Base-by-base conservation (phyloP, 495 filamentous ascomycete genomes). In the Melanomma pulvis-pyrius region DNA sequence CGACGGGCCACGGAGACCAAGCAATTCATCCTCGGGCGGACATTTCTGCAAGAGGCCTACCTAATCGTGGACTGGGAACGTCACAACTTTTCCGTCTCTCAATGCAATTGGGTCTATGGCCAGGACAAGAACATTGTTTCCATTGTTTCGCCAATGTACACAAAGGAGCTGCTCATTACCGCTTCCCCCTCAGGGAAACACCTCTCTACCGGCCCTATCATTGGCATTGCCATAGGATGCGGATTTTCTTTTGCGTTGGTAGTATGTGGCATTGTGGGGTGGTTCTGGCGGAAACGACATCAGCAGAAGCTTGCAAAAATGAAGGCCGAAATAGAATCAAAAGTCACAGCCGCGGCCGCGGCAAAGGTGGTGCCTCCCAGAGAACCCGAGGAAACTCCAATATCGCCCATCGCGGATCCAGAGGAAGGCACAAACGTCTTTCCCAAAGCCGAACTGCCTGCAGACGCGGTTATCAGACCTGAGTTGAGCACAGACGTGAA, bases 31-130 rank as follows among this genome's bases (percentile, higher is more conserved):
- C 75, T 87, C 1, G 84, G 84, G 4, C 74, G 84, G 26, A 78
- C 79, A 13, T 86, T 87, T 57, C 71, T 86, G 17, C 84, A 87
- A 71, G 84, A 86, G 77, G 79, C 84, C 62, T 84, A 82, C 65
- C 71, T 82, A 22, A 75, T 76, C 0, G 79, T 77, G 0, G 78
- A 84, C 68, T 82, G 80, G 63, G 78, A 84, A 47, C 76, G 77
- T 25, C 67, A 72, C 11, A 77, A 75, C 5, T 83, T 83, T 67
- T 80, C 80, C 55, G 73, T 84, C 9, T 79, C 76, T 0, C 77
- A 81, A 48, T 51, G 34, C 29, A 59, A 64, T 0, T 82, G 76
- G 71, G 61, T 70, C 26, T 74, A 76, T 54, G 78, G 74, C 28
- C 72, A 69, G 8, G 7, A 51, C 21, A 58, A 75, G 49, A 72